A percentile compares a stretch with the other conserved stretches of the same genome.
These are phyloP conservation scores for Emergomyces africanus DNA, from an alignment of 2,329 filamentous ascomycete genomes.

Conservation along the genomic window DNA sequence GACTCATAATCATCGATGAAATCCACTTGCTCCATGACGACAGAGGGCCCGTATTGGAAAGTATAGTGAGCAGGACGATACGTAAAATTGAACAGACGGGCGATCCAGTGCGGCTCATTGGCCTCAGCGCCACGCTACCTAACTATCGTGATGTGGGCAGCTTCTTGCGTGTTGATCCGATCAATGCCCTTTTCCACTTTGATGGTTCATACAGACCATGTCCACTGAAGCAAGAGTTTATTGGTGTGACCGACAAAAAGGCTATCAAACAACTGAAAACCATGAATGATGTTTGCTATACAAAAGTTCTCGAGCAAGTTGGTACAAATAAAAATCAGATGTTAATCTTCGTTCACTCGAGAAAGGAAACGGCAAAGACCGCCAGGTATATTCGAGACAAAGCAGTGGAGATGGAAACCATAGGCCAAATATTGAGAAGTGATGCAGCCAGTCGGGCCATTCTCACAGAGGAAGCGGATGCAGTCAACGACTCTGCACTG, in stretches of 20 bases:
- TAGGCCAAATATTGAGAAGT: conserved; percentile 84
- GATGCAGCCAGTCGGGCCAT: conserved; percentile 88
- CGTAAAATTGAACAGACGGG: conserved; percentile 88
- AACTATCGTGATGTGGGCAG: conserved; percentile 95
- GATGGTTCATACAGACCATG: conserved; percentile 90
- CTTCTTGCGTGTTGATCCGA: conserved; percentile 78
- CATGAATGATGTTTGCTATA: conserved; percentile 99
- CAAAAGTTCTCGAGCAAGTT: conserved; percentile 92
- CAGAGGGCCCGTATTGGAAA: conserved; percentile 89
- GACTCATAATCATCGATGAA: conserved; percentile 92
- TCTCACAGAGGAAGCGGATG: conserved; percentile 68
- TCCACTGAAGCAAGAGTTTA: conserved; percentile 90
- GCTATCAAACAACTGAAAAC: conserved; percentile 98
- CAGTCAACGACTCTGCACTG: conserved; percentile 71
- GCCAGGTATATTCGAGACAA: conserved; percentile 94
- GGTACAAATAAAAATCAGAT: conserved; percentile 90
- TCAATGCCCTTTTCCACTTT: conserved; percentile 88
- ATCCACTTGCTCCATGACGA: conserved; percentile 97
- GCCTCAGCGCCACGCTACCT: conserved; percentile 85
- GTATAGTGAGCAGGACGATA: conserved; percentile 89
- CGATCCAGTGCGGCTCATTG: conserved; percentile 80
- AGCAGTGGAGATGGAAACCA: conserved; percentile 91
- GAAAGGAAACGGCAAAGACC: conserved; percentile 97
- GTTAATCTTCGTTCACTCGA: conserved; percentile 96
- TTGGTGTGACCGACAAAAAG: conserved; percentile 94